A percentile compares a stretch with the other conserved stretches of the same genome.
These are phyloP conservation scores for Decorospora gaudefroyi DNA, from an alignment of 2,329 filamentous ascomycete species.

Conservation along the genomic window DNA sequence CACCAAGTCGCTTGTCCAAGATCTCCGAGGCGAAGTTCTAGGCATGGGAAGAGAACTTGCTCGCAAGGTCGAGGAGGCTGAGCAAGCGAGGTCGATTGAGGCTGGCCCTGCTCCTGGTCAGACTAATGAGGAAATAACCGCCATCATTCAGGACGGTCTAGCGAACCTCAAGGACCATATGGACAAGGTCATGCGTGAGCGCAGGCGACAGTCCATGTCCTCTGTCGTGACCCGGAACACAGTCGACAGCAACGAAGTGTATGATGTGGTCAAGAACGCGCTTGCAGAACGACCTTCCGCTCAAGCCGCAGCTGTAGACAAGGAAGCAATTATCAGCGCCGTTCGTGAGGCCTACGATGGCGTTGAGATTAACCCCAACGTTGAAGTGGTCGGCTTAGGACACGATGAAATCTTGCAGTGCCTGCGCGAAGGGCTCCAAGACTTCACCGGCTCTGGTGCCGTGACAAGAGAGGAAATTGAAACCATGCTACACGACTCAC, in stretches of 20 bases:
- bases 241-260: conserved; percentile 82
- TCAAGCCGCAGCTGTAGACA: conserved; percentile 52
- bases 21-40: conserved; percentile 87
- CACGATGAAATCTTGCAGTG: conserved; percentile 87
- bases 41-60: conserved; percentile 93
- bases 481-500: conserved; percentile 79
- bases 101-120: conserved; percentile 38
- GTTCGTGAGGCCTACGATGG: conserved; percentile 91
- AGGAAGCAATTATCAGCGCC: conserved; percentile 83
- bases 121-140: conserved; percentile 70
- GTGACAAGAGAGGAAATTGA: conserved; percentile 84
- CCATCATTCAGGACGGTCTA: conserved; percentile 79
- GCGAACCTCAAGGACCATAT: conserved; percentile 83
- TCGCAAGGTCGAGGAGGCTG: conserved; percentile 76
- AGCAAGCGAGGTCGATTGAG: conserved; percentile 53
- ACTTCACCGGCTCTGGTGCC: conserved; percentile 64
- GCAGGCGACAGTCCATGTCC: conserved; percentile 67
- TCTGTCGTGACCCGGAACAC: conserved; percentile 65
- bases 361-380: conserved; percentile 78
- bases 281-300: conserved; percentile 62
- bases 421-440: conserved; percentile 80
- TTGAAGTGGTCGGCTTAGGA: conserved; percentile 86
- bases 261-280: conserved; percentile 80
- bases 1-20: conserved; percentile 86
- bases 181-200: conserved; percentile 76